phyloP scores from a whole-genome alignment of 2,329 filamentous ascomycete species.

The Phyllosticta citriasiana region DNA sequence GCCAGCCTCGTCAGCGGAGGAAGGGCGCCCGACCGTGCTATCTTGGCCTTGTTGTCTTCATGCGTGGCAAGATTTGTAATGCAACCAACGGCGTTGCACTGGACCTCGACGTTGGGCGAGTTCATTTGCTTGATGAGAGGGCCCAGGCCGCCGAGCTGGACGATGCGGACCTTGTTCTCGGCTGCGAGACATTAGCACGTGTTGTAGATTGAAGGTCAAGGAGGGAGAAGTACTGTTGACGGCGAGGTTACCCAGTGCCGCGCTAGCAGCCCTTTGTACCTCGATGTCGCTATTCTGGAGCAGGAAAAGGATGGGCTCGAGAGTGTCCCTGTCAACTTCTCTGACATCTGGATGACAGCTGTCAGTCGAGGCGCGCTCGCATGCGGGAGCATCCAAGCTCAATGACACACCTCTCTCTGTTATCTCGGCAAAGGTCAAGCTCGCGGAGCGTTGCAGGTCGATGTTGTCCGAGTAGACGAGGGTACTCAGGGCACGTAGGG shows the following conservation, averaged over 20 bases:
- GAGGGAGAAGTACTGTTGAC: conserved; percentile 66
- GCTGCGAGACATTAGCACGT: conserved; percentile 50
- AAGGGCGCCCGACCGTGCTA: conserved; percentile 86
- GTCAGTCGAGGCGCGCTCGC: conserved; percentile 1
- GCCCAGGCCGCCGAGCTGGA: conserved; percentile 77
- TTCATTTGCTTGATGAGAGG: conserved; percentile 98
- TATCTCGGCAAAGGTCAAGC: conserved; percentile 96
- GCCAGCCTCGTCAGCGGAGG: conserved; percentile 83
- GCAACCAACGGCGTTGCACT: conserved; percentile 97
- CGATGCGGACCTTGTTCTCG: conserved; percentile 96
- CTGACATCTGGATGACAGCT: conserved; percentile 64
- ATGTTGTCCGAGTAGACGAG: conserved; percentile 98
- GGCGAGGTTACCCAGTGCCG: conserved; percentile 87
- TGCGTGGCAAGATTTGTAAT: conserved; percentile 98
- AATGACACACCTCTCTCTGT: conserved; percentile 74
- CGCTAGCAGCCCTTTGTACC: conserved; percentile 91
- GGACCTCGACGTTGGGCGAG: conserved; percentile 93
- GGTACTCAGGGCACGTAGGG: conserved; percentile 84
- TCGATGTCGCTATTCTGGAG: conserved; percentile 94
- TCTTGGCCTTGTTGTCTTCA: conserved; percentile 98
- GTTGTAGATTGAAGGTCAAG: conserved; percentile 5
- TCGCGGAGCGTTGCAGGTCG: conserved; percentile 92
- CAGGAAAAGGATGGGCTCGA: conserved; percentile 91
- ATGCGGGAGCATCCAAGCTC: neutral
- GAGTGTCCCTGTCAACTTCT: conserved; percentile 87